A percentile compares a stretch with the other conserved stretches of the same genome.
Conservation (phyloP, 495 filamentous ascomycete genomes). For the Aspergillus nidulans region DNA sequence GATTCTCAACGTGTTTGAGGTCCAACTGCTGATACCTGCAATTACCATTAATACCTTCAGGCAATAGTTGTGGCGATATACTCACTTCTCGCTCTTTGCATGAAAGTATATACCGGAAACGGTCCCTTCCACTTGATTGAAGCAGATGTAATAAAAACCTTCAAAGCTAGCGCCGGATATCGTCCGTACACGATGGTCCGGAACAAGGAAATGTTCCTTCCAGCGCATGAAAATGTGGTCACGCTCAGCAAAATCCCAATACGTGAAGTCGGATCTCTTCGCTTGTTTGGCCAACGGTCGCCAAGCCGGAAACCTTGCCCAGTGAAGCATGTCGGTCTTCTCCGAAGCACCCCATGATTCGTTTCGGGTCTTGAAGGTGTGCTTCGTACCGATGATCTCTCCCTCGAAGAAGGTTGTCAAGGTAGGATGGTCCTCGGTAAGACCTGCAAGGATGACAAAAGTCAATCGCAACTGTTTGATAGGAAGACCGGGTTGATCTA, state of each 20-base stretch:
- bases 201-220: slow-evolving; percentile 98
- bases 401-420: slow-evolving; percentile 98
- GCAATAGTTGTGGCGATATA: neutral
- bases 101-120: slow-evolving; percentile 97
- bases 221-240: slow-evolving; percentile 99
- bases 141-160: slow-evolving; percentile 99
- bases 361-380: slow-evolving; percentile 87
- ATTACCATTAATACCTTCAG: neutral
- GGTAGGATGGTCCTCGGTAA: slow-evolving; percentile 93
- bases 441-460: slow-evolving; percentile 48
- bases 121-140: slow-evolving; percentile 81
- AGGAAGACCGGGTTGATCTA: slow-evolving; percentile 6
- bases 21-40: slow-evolving; percentile 89
- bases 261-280: slow-evolving; percentile 70
- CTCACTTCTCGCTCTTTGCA: slow-evolving; percentile 92
- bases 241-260: slow-evolving; percentile 62
- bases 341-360: slow-evolving; percentile 88
- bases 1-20: slow-evolving; percentile 78
- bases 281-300: slow-evolving; percentile 72
- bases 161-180: slow-evolving; percentile 96
- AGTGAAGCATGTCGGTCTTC: slow-evolving; percentile 90
- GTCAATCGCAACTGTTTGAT: slow-evolving; percentile 13
- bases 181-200: slow-evolving; percentile 83
- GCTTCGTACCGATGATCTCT: slow-evolving; percentile 94
- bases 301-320: slow-evolving; percentile 86